A percentile compares a stretch with the other conserved stretches of the same genome.
phyloP scores from a whole-genome alignment of 331 rosid species.

The Arachis monticola region DNA sequence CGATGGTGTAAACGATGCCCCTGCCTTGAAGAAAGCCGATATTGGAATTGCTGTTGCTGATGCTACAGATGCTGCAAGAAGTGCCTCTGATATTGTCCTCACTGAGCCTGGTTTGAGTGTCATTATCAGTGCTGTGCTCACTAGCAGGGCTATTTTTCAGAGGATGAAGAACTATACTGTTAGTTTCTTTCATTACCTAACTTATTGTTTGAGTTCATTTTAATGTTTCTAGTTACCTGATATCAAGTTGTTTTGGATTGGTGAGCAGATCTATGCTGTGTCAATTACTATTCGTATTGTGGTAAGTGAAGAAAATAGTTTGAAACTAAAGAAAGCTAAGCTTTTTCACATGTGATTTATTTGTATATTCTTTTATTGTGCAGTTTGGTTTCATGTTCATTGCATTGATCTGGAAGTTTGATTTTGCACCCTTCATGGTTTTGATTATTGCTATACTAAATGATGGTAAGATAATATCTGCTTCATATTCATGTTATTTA shows the following conservation, averaged over 20 bases:
- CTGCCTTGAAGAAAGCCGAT: slow-evolving; percentile 59
- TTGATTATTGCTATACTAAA: slow-evolving; percentile 76
- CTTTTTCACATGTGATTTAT: slow-evolving; percentile 16
- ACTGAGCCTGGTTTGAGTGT: slow-evolving; percentile 84
- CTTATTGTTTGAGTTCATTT: slow-evolving; percentile 12
- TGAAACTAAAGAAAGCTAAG: not conserved
- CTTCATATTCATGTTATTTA: not conserved
- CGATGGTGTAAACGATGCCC: slow-evolving; percentile 75
- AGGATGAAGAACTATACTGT: slow-evolving; percentile 86
- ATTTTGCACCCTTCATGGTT: slow-evolving; percentile 83
- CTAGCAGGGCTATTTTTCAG: slow-evolving; percentile 77
- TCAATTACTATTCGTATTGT: slow-evolving; percentile 92
- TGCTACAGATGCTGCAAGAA: slow-evolving; percentile 80
- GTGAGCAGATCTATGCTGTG: slow-evolving; percentile 85
- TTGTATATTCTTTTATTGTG: slow-evolving; percentile 6
- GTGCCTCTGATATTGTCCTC: slow-evolving; percentile 78
- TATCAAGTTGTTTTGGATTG: slow-evolving; percentile 14
- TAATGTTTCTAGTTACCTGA: not conserved
- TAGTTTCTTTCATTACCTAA: slow-evolving; percentile 39
- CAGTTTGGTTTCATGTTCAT: slow-evolving; percentile 77
- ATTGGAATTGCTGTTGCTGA: slow-evolving; percentile 78
- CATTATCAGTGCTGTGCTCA: slow-evolving; percentile 73
- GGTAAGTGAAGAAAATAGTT: slow-evolving; percentile 55
- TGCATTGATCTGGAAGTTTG: slow-evolving; percentile 72
- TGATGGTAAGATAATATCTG: slow-evolving; percentile 58